A percentile compares a stretch with the other conserved stretches of the same genome.
phyloP scores from a whole-genome alignment of 331 rosid species.

The Phaseolus coccineus region DNA sequence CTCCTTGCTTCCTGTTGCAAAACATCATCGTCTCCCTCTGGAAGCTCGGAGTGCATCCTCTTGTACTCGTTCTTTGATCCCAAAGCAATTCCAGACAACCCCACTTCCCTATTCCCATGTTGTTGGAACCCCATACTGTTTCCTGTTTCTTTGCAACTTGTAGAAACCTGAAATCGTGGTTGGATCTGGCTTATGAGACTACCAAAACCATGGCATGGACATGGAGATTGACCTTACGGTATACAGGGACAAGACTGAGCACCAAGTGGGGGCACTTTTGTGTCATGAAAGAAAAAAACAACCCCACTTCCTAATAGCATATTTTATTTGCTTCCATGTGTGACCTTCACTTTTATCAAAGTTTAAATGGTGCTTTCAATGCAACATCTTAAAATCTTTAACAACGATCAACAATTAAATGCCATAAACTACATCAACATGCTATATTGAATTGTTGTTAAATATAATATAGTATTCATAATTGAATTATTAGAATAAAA shows the following conservation, averaged over 20 bases:
- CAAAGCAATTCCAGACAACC: conserved; percentile 60
- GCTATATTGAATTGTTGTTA: background rate
- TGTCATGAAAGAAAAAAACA: conserved; percentile 29
- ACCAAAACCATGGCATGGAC: background rate
- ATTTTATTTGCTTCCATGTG: background rate
- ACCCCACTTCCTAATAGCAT: conserved; percentile 6
- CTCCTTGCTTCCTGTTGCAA: conserved; percentile 47
- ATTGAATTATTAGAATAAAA: too few relatives aligned
- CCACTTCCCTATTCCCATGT: conserved; percentile 62
- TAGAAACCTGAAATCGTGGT: conserved; percentile 1
- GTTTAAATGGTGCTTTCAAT: conserved; percentile 43
- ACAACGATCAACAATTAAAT: background rate
- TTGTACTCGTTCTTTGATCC: conserved; percentile 68
- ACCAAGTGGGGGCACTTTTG: conserved; percentile 34
- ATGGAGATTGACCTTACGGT: background rate
- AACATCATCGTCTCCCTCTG: conserved; percentile 51
- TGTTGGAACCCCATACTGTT: conserved; percentile 63
- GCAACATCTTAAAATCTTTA: conserved; percentile 23
- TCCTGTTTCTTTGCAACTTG: conserved; percentile 7
- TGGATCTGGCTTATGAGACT: conserved; percentile 35
- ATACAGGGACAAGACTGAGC: background rate
- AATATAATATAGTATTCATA: background rate
- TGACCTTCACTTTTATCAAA: conserved; percentile 17
- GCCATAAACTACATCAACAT: background rate
- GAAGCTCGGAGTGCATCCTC: conserved; percentile 68